These are phyloP conservation scores for Crotalaria pallida DNA, from an alignment of 306 rosid species.

Conservation along the genomic window DNA sequence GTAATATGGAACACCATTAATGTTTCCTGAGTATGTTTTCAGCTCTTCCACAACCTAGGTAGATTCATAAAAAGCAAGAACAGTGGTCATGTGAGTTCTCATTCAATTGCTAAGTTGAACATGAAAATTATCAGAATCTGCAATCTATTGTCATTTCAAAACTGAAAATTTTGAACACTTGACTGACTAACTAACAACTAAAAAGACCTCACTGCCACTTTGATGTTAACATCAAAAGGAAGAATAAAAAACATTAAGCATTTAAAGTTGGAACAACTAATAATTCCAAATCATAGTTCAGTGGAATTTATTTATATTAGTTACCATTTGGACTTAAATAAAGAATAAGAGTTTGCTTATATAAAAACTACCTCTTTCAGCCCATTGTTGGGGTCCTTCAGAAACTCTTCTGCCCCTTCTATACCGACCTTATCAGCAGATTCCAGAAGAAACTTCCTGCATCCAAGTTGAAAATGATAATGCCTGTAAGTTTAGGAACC, in stretches of 20 bases:
- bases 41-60: constrained; percentile 73
- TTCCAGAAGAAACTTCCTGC: constrained; percentile 80
- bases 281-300: not conserved
- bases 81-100: not conserved
- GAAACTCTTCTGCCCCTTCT: constrained; percentile 83
- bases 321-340: constrained; percentile 5
- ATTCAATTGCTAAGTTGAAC: not conserved
- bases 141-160: not conserved
- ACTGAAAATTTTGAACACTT: not conserved
- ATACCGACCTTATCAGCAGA: constrained; percentile 70
- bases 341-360: constrained; percentile 1
- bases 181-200: not conserved
- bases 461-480: constrained; percentile 30
- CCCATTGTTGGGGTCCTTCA: constrained; percentile 65
- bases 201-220: not conserved
- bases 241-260: not conserved
- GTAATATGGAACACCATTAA: constrained; percentile 73
- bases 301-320: not conserved
- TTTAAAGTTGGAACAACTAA: not conserved
- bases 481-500: constrained; percentile 13
- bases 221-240: not conserved
- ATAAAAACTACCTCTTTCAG: constrained; percentile 55
- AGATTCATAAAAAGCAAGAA: constrained; percentile 22
- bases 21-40: constrained; percentile 38
- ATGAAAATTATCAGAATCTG: not conserved